A percentile compares a stretch with the other conserved stretches of the same genome.
These are phyloP conservation scores for Nicotiana paniculata DNA, from an alignment of 257 asterid genomes.

Conservation along the genomic window DNA sequence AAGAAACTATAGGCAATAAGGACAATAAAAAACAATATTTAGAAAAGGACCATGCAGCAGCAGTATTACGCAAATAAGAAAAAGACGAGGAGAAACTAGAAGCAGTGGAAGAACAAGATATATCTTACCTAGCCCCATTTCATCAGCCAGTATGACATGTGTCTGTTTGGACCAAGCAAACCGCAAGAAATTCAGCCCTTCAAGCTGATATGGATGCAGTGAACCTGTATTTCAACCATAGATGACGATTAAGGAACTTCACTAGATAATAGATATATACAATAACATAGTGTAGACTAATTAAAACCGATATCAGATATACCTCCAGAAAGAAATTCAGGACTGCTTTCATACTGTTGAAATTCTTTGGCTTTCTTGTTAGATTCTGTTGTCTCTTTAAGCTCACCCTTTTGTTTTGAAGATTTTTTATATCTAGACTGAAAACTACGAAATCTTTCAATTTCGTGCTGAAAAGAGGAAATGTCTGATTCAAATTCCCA, in stretches of 20 bases:
- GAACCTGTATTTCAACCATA: constrained; percentile 49
- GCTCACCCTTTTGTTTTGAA: constrained; percentile 45
- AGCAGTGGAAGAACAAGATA: constrained; percentile 9
- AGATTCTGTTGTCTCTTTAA: constrained; percentile 51
- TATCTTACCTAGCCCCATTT: constrained; percentile 67
- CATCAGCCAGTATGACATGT: constrained; percentile 98
- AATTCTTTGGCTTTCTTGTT: constrained; percentile 76
- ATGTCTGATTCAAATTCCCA: constrained; percentile 92
- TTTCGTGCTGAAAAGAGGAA: constrained; percentile 71
- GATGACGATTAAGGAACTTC: neutral
- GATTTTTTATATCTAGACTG: constrained; percentile 55
- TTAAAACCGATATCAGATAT: neutral
- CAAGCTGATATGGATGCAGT: constrained; percentile 97
- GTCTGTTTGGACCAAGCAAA: constrained; percentile 97
- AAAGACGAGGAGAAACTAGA: neutral
- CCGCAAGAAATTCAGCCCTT: constrained; percentile 96
- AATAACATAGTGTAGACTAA: neutral
- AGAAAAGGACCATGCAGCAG: neutral
- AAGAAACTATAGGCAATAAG: neutral
- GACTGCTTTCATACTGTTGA: constrained; percentile 86
- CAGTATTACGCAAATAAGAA: constrained; percentile 5
- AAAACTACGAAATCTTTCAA: constrained; percentile 53
- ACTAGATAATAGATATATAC: neutral
- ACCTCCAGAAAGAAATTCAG: constrained; percentile 92
- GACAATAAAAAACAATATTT: neutral